Evolutionary conservation across 306 rosid species (phyloP).

Genomic region (Fragaria nilgerrensis): DNA sequence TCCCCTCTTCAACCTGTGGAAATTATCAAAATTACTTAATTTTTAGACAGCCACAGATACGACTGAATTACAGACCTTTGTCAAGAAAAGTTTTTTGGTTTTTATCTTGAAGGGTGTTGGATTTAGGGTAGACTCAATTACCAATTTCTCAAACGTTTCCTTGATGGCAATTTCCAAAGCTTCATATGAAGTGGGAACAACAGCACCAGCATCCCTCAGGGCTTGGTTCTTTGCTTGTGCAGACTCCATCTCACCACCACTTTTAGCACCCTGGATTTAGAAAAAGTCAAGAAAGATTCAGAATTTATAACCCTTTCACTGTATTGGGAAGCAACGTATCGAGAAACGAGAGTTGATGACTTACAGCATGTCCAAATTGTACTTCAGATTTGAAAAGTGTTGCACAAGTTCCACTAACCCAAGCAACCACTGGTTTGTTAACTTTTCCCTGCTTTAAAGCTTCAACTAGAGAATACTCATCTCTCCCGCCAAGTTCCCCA

Average conservation of each 20-base stretch:
- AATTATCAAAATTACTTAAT: slow-evolving; percentile 10
- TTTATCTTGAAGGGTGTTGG: background rate
- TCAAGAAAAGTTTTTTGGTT: background rate
- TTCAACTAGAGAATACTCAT: slow-evolving; percentile 95
- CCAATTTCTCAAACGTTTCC: slow-evolving; percentile 88
- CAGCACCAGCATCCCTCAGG: slow-evolving; percentile 90
- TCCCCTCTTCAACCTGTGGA: slow-evolving; percentile 64
- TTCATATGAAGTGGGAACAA: slow-evolving; percentile 92
- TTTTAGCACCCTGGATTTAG: slow-evolving; percentile 85
- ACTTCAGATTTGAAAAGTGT: slow-evolving; percentile 98
- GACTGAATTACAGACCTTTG: background rate
- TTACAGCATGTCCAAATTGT: slow-evolving; percentile 99
- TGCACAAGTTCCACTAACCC: slow-evolving; percentile 99
- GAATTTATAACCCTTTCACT: background rate
- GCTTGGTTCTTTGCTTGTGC: slow-evolving; percentile 98
- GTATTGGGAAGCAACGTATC: slow-evolving; percentile 18
- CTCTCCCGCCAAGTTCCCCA: slow-evolving; percentile 97
- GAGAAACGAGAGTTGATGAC: slow-evolving; percentile 33
- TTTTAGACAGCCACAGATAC: background rate
- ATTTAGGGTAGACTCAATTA: slow-evolving; percentile 31
- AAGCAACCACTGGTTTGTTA: slow-evolving; percentile 91
- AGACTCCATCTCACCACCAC: slow-evolving; percentile 98
- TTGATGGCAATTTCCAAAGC: slow-evolving; percentile 73
- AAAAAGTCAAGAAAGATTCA: slow-evolving; percentile 20
- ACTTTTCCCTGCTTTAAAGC: slow-evolving; percentile 94